phyloP scores from a whole-genome alignment of 176 grass and related monocot species.

The Oryza glumipatula region DNA sequence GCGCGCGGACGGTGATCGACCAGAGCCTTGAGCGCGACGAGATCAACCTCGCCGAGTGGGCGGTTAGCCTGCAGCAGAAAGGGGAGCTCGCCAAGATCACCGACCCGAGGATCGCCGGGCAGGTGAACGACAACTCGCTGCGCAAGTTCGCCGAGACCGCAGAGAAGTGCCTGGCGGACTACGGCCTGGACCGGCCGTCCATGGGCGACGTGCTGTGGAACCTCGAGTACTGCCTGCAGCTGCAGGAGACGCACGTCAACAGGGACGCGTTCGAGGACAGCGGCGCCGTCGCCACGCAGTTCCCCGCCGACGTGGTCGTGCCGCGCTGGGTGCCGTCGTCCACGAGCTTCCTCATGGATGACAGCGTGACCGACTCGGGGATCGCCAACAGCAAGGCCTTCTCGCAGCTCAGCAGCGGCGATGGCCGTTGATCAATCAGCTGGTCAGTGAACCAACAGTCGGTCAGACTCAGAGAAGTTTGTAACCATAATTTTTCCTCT shows the following conservation, averaged over 20 bases:
- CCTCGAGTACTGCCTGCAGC: conserved; percentile 69
- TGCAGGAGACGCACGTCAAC: conserved; percentile 56
- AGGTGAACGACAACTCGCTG: conserved; percentile 60
- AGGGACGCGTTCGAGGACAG: conserved; percentile 61
- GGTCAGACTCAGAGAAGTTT: background rate
- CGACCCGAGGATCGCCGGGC: conserved; percentile 48
- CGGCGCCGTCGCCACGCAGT: conserved; percentile 38
- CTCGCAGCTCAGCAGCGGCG: conserved; percentile 52
- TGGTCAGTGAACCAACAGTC: background rate
- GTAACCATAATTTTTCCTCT: background rate
- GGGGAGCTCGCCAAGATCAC: conserved; percentile 44
- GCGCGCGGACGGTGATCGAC: conserved; percentile 75
- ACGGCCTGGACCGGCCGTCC: conserved; percentile 57
- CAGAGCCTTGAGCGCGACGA: conserved; percentile 49
- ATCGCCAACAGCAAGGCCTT: conserved; percentile 46
- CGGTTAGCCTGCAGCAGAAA: conserved; percentile 31
- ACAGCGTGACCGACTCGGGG: conserved; percentile 5
- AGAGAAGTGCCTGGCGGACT: conserved; percentile 59
- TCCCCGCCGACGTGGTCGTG: conserved; percentile 45
- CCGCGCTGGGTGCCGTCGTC: conserved; percentile 46
- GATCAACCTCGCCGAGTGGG: conserved; percentile 78
- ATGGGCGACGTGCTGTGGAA: conserved; percentile 81
- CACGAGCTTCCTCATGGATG: conserved; percentile 36
- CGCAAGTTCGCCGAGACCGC: conserved; percentile 66
- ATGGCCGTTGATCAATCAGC: conserved; percentile 52